These are phyloP conservation scores for Solanum ahanhuiri DNA, from an alignment of 257 asterid species.

Conservation along the genomic window DNA sequence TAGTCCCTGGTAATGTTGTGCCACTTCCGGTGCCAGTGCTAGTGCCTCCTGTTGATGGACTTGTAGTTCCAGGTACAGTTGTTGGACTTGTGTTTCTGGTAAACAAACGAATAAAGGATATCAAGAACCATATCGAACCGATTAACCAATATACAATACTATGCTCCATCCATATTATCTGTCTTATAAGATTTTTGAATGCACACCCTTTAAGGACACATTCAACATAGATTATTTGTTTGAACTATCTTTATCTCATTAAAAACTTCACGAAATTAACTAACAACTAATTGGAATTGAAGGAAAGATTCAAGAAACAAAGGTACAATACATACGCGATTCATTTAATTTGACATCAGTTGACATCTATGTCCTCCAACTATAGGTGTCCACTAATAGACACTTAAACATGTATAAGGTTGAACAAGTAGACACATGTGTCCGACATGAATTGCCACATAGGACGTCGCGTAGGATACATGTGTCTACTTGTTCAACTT, in stretches of 20 bases:
- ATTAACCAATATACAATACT: neutral
- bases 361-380: neutral
- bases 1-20: neutral
- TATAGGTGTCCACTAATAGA: too few relatives aligned
- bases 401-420: neutral
- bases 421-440: neutral
- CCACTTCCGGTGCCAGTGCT: neutral
- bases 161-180: neutral
- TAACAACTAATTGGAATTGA: rapidly evolving
- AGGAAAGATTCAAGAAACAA: neutral
- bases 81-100: conserved; percentile 6
- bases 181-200: neutral
- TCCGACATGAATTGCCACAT: too few relatives aligned
- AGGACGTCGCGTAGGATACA: too few relatives aligned
- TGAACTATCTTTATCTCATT: neutral
- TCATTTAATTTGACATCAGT: neutral
- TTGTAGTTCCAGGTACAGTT: neutral
- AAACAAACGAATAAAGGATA: neutral
- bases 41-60: conserved; percentile 8
- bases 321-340: neutral
- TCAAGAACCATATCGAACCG: neutral
- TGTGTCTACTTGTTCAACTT: neutral
- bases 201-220: neutral
- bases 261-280: neutral
- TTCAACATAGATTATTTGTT: too few relatives aligned